Conservation (phyloP, 192 early-diverging fungal species). For the Geosiphon pyriformis region DNA sequence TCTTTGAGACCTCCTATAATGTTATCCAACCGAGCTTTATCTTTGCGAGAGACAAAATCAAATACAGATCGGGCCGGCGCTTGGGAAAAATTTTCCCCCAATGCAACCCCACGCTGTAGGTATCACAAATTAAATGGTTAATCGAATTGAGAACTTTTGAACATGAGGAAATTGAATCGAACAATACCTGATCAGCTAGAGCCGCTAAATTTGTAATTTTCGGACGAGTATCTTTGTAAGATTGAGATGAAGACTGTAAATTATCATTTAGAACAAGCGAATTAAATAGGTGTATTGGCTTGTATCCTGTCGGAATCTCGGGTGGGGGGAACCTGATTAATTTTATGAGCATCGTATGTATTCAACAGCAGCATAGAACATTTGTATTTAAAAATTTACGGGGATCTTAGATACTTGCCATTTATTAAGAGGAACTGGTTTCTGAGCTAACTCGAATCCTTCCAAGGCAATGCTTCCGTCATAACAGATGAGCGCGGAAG, state of each 20-base stretch:
- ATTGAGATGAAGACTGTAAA: background rate
- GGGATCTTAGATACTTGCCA: conserved; percentile 39
- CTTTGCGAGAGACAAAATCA: conserved; percentile 56
- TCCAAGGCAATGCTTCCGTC: conserved; percentile 52
- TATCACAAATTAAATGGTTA: conserved; percentile 3
- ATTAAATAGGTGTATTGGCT: conserved; percentile 14
- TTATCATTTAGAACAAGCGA: background rate
- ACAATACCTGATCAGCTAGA: conserved; percentile 10
- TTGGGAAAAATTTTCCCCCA: conserved; percentile 66
- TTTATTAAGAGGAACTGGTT: conserved; percentile 33
- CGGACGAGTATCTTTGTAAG: background rate
- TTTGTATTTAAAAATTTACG: background rate
- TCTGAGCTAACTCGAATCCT: conserved; percentile 46
- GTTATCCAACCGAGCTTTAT: conserved; percentile 58
- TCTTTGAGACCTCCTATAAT: conserved; percentile 41
- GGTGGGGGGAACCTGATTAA: conserved; percentile 22
- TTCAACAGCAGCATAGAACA: background rate
- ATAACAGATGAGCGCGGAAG: conserved; percentile 23
- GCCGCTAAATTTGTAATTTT: conserved; percentile 12
- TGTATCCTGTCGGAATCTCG: conserved; percentile 3
- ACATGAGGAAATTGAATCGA: background rate
- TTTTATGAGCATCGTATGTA: background rate
- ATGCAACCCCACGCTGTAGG: conserved; percentile 54
- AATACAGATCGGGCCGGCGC: conserved; percentile 68
- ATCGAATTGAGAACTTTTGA: background rate